phyloP scores from a whole-genome alignment of 805 yeast genomes.

The Pichia nakasei region DNA sequence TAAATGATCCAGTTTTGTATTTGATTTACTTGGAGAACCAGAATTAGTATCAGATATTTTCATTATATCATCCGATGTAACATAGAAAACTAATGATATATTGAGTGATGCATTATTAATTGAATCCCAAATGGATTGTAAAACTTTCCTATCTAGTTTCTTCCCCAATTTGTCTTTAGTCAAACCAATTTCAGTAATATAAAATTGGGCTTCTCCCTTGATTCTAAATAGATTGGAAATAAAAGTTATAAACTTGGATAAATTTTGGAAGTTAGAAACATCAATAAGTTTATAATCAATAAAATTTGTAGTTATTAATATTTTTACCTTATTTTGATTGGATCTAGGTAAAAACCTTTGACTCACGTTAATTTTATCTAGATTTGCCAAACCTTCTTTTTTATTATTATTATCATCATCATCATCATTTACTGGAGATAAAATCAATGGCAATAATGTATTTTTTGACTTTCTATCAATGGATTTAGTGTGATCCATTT shows the following conservation, averaged over 20 bases:
- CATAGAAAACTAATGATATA: neutral
- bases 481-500: too few relatives aligned
- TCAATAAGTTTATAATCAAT: constrained; percentile 42
- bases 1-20: constrained; percentile 2
- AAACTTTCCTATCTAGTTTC: constrained; percentile 4
- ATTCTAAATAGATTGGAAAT: constrained; percentile 43
- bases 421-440: neutral
- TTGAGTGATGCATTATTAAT: neutral
- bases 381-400: neutral
- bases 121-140: constrained; percentile 5
- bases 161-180: constrained; percentile 7
- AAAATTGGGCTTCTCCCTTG: constrained; percentile 5
- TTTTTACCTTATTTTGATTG: constrained; percentile 24
- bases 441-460: neutral
- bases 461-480: neutral
- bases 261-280: constrained; percentile 19
- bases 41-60: neutral
- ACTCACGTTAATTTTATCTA: constrained; percentile 17
- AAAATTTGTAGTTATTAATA: constrained; percentile 63
- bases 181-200: constrained; percentile 8
- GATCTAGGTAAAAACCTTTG: constrained; percentile 30
- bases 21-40: constrained; percentile 5
- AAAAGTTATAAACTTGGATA: constrained; percentile 49
- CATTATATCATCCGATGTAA: neutral
- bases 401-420: too few relatives aligned